Evolutionary conservation across 345 rosid species (phyloP), one percentile per base, ranked within the genome.

Genomic region (Ceriops decandra): DNA sequence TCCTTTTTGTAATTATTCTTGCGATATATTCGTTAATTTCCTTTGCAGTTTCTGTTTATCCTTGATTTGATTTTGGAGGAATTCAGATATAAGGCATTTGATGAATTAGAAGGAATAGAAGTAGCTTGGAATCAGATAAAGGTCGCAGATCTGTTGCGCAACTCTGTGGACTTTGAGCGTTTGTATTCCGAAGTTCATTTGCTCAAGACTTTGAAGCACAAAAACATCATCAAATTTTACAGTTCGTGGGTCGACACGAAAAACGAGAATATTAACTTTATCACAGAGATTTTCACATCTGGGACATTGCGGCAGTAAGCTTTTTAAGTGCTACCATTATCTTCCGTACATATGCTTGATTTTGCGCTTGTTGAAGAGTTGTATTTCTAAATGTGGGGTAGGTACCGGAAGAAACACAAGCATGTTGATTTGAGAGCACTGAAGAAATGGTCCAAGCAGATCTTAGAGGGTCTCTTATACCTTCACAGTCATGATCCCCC

Each of bases 11-110:
- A 11, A 11, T 54, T 54, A 54, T 54, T 26, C 58, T 22, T 22
- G 28, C 28, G 6, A 24, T 22, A 2, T 42, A 24, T 56, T 56
- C 24, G 30, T 56, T 56, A 56, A 56, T 56, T 56, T 24, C 49
- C 49, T 16, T 0, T 75, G 59, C 28, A 35, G 36, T 67, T 51
- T 49, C 26, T 52, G 68, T 63, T 78, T 64, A 28, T 75, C 90
- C 87, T 91, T 91, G 79, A 91, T 76, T 56, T 53, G 67, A 58
- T 70, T 69, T 69, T 67, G 68, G 71, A 72, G 71, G 63, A 71
- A 74, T 56, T 73, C 51, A 33, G 69, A 62, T 36, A 60, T 60
- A 63, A 70, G 62, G 80, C 74, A 52, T 77, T 77, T 61, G 77
- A 77, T 69, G 77, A 77, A 54, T 42, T 57, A 58, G 81, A 72